Evolutionary conservation across 257 asterid species (phyloP), one percentile per base, ranked within the genome.

Genomic region (Plantago major): DNA sequence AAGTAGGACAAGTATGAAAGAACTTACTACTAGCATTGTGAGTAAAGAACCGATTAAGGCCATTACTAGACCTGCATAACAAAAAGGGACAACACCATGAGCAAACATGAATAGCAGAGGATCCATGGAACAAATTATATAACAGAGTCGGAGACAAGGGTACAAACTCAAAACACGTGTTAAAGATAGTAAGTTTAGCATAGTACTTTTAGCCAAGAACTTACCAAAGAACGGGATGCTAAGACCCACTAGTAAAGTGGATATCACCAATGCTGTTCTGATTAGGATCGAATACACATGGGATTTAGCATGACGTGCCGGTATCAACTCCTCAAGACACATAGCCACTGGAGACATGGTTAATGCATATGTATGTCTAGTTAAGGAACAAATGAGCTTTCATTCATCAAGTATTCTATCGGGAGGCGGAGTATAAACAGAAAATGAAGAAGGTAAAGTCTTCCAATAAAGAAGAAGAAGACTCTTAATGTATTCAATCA

Each of bases 241-340:
- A 12, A 93, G 94, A 44, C 81, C 99, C 11, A 93, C 85, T 19
- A 89, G 22, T 81, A 93, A 74, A 14, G 97, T 87, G 33, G 97
- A 93, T 50, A 89, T 38, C 51, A 89, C 97, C 74, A 93, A 61
- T 1, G 84, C 90, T 9, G 96, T 89, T 62, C 97, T 71, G 11
- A 93, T 83, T 71, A 93, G 78, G 74, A 93, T 73, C 0, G 95
- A 76, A 42, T 83, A 89, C 52, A 85, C 42, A 65, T 64, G 55
- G 10, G 95, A 83, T 71, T 83, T 89, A 63, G 56, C 46, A 11
- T 70, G 81, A 71, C 76, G 79, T 7, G 87, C 69, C 12, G 96
- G 96, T 58, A 93, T 83, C 80, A 93, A 43, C 72, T 93, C 97
- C 76, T 93, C 99, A 17, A 93, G 84, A 81, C 99, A 74, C 95